Base-by-base conservation (phyloP, 192 early-diverging fungal genomes). In the Dispira parvispora region DNA sequence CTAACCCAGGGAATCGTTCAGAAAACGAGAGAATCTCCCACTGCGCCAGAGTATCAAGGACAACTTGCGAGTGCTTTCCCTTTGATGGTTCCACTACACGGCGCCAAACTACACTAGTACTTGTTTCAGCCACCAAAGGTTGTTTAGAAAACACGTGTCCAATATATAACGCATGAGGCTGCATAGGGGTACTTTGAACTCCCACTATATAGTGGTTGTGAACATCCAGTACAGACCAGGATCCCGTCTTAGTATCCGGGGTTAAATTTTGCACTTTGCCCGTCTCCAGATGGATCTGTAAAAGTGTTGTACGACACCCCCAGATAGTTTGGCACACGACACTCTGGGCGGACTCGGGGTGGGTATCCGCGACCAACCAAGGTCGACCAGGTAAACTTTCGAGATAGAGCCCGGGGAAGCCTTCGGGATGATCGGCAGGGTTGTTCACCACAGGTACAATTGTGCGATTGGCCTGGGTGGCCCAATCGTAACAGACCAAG, bases 361-460 rank as follows among this genome's bases (percentile, higher is more conserved):
- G 47, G 21, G 47, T 50, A 20, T 50, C 21, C 47, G 8, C 4
- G 16, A 8, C 9, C 21, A 16, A 50, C 47, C 16, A 50, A 50
- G 18, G 47, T 50, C 16, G 16, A 8, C 47, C 18, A 50, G 47
- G 47, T 20, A 50, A 50, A 78, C 75, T 53, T 80, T 78, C 63
- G 47, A 74, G 64, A 62, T 82, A 91, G 0, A 91, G 69, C 1
- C 89, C 89, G 3, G 80, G 80, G 68, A 91, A 91, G 12, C 73
- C 77, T 8, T 58, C 69, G 16, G 72, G 66, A 8, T 62, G 8
- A 6, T 62, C 63, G 6, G 79, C 65, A 26, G 13, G 27, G 10
- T 56, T 27, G 21, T 14, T 43, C 9, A 43, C 26, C 11, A 21
- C 12, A 32, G 57, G 12, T 12, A 60, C 57, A 18, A 43, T 27